phyloP scores from a whole-genome alignment of 2,329 filamentous ascomycete genomes.

The Cordyceps cicadae region DNA sequence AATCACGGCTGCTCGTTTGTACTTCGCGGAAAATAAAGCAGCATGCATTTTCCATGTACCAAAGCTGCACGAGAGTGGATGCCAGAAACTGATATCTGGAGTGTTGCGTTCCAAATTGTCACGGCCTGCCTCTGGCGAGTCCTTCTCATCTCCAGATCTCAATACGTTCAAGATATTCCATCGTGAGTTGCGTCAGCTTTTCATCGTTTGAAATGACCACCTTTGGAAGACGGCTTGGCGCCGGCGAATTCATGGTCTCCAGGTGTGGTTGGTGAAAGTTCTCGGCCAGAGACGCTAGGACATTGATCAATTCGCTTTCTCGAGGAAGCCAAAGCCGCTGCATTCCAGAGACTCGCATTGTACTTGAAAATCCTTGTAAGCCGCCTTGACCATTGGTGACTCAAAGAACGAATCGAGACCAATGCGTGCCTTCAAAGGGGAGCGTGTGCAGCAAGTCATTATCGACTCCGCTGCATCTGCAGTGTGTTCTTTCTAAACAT shows the following conservation, averaged over 20 bases:
- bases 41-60: slow-evolving; percentile 7
- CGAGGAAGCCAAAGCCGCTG: background rate
- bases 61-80: slow-evolving; percentile 11
- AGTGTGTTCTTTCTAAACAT: background rate
- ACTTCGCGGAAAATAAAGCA: slow-evolving; percentile 1
- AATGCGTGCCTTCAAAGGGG: background rate
- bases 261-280: background rate
- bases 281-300: background rate
- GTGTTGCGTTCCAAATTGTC: background rate
- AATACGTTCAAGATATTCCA: slow-evolving; percentile 1
- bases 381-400: slow-evolving; percentile 2
- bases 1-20: slow-evolving; percentile 5
- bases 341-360: background rate
- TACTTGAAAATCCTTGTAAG: background rate
- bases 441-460: background rate
- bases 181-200: slow-evolving; percentile 13
- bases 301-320: background rate
- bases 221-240: background rate
- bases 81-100: background rate
- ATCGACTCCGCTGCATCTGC: background rate
- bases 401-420: background rate
- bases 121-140: background rate
- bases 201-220: background rate
- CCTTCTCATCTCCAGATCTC: slow-evolving; percentile 2
- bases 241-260: background rate